A percentile compares a stretch with the other conserved stretches of the same genome.
phyloP scores from a whole-genome alignment of 495 filamentous ascomycete species.

The Evansstolkia leycettana region DNA sequence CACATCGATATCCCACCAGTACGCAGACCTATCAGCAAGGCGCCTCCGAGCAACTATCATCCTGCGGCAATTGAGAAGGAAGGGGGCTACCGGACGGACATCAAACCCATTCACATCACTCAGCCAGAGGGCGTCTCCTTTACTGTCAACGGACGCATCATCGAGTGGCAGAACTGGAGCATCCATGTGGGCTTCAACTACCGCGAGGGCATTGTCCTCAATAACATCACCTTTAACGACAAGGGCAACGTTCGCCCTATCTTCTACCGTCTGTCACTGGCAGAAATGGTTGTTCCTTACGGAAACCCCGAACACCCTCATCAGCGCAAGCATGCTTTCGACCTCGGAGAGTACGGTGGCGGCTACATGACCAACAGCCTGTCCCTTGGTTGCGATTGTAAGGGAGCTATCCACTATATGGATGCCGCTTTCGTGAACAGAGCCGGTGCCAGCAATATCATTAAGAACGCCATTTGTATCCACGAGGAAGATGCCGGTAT shows the following conservation, averaged over 20 bases:
- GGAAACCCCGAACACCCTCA: slow-evolving; percentile 89
- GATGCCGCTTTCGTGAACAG: slow-evolving; percentile 73
- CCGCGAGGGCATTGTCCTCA: slow-evolving; percentile 84
- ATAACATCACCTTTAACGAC: slow-evolving; percentile 86
- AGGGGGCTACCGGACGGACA: slow-evolving; percentile 64
- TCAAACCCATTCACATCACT: slow-evolving; percentile 92
- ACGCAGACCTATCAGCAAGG: slow-evolving; percentile 64
- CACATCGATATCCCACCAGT: slow-evolving; percentile 82
- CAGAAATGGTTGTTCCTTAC: slow-evolving; percentile 96
- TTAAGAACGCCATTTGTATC: slow-evolving; percentile 94
- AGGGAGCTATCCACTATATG: slow-evolving; percentile 88
- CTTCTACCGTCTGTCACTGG: slow-evolving; percentile 86
- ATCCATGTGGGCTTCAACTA: slow-evolving; percentile 95
- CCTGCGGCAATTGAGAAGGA: slow-evolving; percentile 57
- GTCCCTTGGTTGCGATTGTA: slow-evolving; percentile 85
- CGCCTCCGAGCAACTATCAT: slow-evolving; percentile 69
- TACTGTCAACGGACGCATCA: slow-evolving; percentile 60
- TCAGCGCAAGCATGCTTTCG: slow-evolving; percentile 90
- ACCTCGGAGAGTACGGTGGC: slow-evolving; percentile 86
- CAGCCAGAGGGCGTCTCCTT: slow-evolving; percentile 94
- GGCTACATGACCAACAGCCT: slow-evolving; percentile 95
- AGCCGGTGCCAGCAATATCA: slow-evolving; percentile 62
- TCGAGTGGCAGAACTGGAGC: slow-evolving; percentile 93
- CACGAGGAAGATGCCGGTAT: slow-evolving; percentile 94
- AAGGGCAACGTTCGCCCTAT: slow-evolving; percentile 67